These are phyloP conservation scores for Heimioporus sp. DNA, from an alignment of 768 basidiomycete species.

Conservation along the genomic window DNA sequence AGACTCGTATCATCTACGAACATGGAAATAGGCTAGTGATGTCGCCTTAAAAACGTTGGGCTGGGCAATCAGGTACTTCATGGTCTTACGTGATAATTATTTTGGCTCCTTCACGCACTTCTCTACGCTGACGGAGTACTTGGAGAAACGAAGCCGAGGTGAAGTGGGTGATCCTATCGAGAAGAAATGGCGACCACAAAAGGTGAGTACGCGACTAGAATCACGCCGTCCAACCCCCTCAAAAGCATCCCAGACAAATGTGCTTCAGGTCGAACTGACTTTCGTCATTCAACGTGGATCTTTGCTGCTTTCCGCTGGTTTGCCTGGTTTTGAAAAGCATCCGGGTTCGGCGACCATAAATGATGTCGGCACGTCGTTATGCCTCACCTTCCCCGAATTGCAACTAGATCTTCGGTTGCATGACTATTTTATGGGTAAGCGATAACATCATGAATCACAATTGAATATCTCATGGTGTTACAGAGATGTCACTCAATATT, in stretches of 20 bases:
- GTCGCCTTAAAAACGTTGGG: constrained; percentile 71
- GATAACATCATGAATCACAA: not conserved
- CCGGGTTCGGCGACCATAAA: constrained; percentile 23
- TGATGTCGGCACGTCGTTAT: constrained; percentile 52
- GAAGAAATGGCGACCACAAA: constrained; percentile 75
- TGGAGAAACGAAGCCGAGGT: constrained; percentile 58
- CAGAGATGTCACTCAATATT: constrained; percentile 80
- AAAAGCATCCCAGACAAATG: constrained; percentile 61
- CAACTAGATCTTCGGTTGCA: constrained; percentile 78
- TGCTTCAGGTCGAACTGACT: constrained; percentile 71
- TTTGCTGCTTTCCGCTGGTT: constrained; percentile 63
- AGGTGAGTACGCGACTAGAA: constrained; percentile 42
- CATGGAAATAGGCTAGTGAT: constrained; percentile 42
- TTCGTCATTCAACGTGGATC: constrained; percentile 51
- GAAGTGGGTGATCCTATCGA: constrained; percentile 80
- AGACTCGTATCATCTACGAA: not conserved
- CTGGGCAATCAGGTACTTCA: constrained; percentile 86
- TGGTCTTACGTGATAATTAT: constrained; percentile 91
- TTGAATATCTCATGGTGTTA: constrained; percentile 7
- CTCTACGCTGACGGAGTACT: constrained; percentile 81
- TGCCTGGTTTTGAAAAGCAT: constrained; percentile 57
- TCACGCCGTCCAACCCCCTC: not conserved
- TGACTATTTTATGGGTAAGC: constrained; percentile 85
- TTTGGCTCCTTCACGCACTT: constrained; percentile 94
- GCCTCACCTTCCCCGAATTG: constrained; percentile 61